A percentile compares a stretch with the other conserved stretches of the same genome.
Evolutionary conservation across 108 stramenopile genomes (phyloP).

Genomic region (Epithemia pelagica): DNA sequence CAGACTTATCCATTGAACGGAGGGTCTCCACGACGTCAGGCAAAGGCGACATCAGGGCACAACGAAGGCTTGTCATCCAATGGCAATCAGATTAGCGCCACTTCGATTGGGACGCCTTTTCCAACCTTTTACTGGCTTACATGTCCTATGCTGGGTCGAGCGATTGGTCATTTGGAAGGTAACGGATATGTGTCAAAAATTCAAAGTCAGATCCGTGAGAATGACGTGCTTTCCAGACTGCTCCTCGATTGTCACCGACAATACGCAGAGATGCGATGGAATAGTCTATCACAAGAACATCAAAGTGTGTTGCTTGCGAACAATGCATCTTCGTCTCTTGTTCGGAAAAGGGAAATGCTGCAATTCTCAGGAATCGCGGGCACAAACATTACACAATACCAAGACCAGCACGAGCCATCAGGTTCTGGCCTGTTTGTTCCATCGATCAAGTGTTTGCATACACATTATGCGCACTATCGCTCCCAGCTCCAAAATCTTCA

Average conservation of each 20-base stretch:
- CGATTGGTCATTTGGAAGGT: constrained; percentile 59
- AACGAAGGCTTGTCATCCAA: neutral
- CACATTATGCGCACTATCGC: constrained; percentile 75
- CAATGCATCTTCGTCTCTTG: constrained; percentile 3
- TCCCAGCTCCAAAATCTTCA: constrained; percentile 16
- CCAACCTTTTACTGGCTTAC: constrained; percentile 73
- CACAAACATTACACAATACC: constrained; percentile 33
- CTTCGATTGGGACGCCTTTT: constrained; percentile 49
- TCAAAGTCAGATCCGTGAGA: constrained; percentile 30
- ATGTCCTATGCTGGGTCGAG: constrained; percentile 45
- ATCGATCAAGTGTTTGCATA: constrained; percentile 65
- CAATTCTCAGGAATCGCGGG: constrained; percentile 65
- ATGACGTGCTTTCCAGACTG: constrained; percentile 12
- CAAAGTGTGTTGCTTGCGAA: constrained; percentile 23
- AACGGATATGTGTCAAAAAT: constrained; percentile 41
- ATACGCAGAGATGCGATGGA: constrained; percentile 59
- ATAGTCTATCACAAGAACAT: constrained; percentile 36
- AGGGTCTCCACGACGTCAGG: constrained; percentile 26
- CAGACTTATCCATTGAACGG: constrained; percentile 55
- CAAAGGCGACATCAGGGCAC: constrained; percentile 29
- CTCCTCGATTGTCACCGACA: constrained; percentile 40
- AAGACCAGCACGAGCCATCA: constrained; percentile 2
- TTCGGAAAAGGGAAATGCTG: constrained; percentile 49
- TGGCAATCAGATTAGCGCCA: neutral
- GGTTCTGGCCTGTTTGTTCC: constrained; percentile 4